Evolutionary conservation across 108 stramenopile species (phyloP), one percentile per base, ranked within the genome.

Genomic region (Aurantiochytrium sp.): DNA sequence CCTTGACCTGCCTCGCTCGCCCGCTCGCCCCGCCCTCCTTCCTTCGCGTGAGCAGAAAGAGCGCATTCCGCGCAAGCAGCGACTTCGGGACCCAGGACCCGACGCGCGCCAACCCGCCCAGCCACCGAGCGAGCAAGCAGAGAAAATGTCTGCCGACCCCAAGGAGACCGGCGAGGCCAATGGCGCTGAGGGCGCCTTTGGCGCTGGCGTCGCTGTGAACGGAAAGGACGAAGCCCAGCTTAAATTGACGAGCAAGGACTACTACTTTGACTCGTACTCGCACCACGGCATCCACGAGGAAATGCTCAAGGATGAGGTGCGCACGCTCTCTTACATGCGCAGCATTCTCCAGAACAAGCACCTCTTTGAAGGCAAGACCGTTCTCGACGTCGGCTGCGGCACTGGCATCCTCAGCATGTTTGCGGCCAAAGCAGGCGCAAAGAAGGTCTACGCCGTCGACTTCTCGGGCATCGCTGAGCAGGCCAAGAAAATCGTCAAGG

Each of bases 321-420:
- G 94, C 19, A 94, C 93, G 60, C 88, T 58, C 88, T 92, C 91
- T 60, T 94, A 94, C 91, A 92, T 92, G 93, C 57, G 93, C 58
- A 92, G 93, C 43, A 94, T 94, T 44, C 58, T 93, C 43, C 59
- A 88, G 16, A 94, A 94, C 88, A 91, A 73, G 83, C 90, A 92
- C 87, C 90, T 94, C 44, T 94, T 94, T 72, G 69, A 92, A 51
- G 94, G 92, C 57, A 94, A 94, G 88, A 92, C 90, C 5, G 93
- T 94, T 19, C 64, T 94, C 88, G 94, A 94, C 76, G 94, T 94
- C 2, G 94, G 94, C 8, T 94, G 93, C 89, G 94, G 94, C 21
- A 95, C 93, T 18, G 94, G 94, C n/a, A 94, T 94, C 55, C 53
- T 94, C 43, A 91, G 91, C 35, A 94, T 94, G 91, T 94, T 94